Evolutionary conservation across 306 rosid species (phyloP), one percentile per base, ranked within the genome.

Genomic region (Hylodesmum podocarpum): DNA sequence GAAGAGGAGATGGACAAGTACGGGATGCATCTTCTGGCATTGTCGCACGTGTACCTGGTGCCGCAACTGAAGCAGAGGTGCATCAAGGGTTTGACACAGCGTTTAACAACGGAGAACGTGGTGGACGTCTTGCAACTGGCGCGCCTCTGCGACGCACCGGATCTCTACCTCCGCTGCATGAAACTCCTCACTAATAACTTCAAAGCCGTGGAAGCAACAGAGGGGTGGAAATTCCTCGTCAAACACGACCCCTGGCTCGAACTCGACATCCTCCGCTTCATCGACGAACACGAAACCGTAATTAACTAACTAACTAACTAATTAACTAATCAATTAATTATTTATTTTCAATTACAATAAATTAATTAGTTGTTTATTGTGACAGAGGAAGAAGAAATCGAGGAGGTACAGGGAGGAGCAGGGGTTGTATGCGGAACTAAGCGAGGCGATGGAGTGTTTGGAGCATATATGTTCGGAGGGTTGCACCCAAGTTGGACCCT

Each of bases 401-500:
- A 83, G 81, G 77, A 86, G 43, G 88, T 82, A 63, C 0, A 92
- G 85, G 76, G 84, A 84, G 72, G 96, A 86, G 54, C 91, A 86
- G 57, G 84, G 86, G 46, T 0, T 90, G 66, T 95, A 90, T 25
- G 18, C 75, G 10, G 80, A 90, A 82, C 90, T 95, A 9, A 88
- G 95, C 57, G 97, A 95, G 78, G 99, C 99, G 0, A 95, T 95
- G 99, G 96, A 90, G 78, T 95, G 97, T 70, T 41, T 95, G 84
- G 97, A 95, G 39, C 99, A 95, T 92, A 92, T 95, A 7, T 95
- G 95, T 69, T 73, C 88, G 2, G 97, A 95, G 46, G 99, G 99
- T 0, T 95, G 97, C 87, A 95, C 93, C 0, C 73, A 70, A 0
- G 97, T 95, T 8, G 97, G 97, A 41, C 99, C 99, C 0, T 49